Conservation (phyloP, 345 rosid species). For the Sisymbrium irio region DNA sequence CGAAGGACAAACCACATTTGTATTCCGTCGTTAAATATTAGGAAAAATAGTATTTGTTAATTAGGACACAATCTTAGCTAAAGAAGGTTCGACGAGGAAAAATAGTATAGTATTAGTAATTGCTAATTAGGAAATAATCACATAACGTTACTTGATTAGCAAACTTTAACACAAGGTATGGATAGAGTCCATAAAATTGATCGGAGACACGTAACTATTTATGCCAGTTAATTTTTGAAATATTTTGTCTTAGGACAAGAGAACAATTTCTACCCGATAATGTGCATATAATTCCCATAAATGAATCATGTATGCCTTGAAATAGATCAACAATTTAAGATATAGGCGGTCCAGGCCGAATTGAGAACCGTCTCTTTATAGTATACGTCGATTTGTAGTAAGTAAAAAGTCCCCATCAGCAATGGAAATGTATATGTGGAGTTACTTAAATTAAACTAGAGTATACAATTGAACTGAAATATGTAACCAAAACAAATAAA, state of each 20-base stretch:
- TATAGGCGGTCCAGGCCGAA: background rate
- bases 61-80: background rate
- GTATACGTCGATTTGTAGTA: background rate
- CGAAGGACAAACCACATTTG: constrained; percentile 1
- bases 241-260: too few species aligned
- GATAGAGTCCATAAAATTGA: background rate
- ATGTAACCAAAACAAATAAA: too few species aligned
- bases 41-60: background rate
- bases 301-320: constrained; percentile 8
- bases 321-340: background rate
- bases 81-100: background rate
- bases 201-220: too few species aligned
- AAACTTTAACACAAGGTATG: background rate
- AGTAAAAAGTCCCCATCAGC: background rate
- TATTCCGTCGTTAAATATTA: background rate
- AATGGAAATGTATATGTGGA: background rate
- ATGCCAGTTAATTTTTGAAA: too few species aligned
- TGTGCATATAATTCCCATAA: background rate
- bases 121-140: background rate
- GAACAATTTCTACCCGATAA: too few species aligned
- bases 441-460: background rate
- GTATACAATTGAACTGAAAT: background rate
- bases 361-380: background rate
- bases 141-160: background rate
- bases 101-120: too few species aligned